Percentiles rank a stretch among this genome's conserved stretches.
Evolutionary conservation across 2,329 filamentous ascomycete species (phyloP).

Genomic region (Cercospora zeina): DNA sequence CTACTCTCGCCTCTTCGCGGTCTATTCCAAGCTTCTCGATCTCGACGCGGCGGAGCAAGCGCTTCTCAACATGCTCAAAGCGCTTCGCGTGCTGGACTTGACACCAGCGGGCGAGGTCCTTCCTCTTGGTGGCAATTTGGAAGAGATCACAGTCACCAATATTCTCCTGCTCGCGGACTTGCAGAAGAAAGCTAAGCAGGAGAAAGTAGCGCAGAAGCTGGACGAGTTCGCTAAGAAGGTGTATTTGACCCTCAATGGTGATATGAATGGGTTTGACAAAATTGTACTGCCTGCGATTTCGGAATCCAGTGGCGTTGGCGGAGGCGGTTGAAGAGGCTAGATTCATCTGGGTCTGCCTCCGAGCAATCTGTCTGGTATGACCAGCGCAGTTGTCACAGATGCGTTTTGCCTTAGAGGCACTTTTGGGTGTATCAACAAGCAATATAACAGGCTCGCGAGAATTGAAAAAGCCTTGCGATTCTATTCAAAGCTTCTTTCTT

Average conservation of each 20-base stretch:
- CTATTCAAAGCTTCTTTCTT: too few species aligned
- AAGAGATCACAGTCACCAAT: conserved; percentile 12
- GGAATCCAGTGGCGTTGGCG: background rate
- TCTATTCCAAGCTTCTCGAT: conserved; percentile 13
- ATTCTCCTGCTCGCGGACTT: conserved; percentile 14
- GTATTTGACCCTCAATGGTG: conserved; percentile 18
- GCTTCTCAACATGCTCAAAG: conserved; percentile 10
- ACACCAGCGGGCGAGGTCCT: background rate
- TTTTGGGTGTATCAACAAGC: too few species aligned
- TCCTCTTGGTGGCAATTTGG: background rate
- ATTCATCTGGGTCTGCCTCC: background rate
- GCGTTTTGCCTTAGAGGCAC: too few species aligned
- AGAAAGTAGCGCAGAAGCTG: background rate
- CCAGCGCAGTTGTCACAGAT: too few species aligned
- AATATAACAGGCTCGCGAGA: too few species aligned
- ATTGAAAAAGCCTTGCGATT: too few species aligned
- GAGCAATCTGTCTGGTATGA: background rate
- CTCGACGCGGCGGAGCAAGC: conserved; percentile 11
- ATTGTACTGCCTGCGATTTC: background rate
- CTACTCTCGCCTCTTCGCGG: conserved; percentile 12
- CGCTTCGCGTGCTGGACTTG: background rate
- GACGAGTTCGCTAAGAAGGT: conserved; percentile 13
- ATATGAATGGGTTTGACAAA: conserved; percentile 18
- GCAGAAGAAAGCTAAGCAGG: conserved; percentile 1
- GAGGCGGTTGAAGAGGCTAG: background rate